These are phyloP conservation scores for Tulasnella sp. DNA, from an alignment of 768 basidiomycete species.

Conservation along the genomic window DNA sequence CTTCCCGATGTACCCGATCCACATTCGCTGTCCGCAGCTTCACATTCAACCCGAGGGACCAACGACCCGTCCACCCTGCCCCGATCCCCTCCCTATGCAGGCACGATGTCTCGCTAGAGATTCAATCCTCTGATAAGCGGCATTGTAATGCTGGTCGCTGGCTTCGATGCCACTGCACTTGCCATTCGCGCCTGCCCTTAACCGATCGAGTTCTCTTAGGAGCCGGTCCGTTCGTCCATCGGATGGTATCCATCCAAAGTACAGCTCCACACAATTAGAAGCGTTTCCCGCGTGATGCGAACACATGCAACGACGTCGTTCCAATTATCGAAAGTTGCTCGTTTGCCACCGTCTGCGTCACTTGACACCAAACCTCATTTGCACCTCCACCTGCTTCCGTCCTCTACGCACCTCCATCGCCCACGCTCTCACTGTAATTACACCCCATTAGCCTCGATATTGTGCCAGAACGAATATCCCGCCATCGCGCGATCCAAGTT, in stretches of 20 bases:
- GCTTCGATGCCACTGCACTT: background rate
- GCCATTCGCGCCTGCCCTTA: background rate
- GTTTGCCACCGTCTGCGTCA: no score
- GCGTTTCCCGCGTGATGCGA: background rate
- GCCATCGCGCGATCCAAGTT: background rate
- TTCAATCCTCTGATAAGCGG: background rate
- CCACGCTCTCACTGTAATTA: background rate
- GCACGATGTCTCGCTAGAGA: background rate
- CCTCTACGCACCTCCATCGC: background rate
- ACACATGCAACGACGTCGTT: background rate
- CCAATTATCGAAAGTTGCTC: background rate
- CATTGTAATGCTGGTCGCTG: background rate
- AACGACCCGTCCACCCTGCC: background rate
- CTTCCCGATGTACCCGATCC: background rate
- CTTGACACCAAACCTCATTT: no score
- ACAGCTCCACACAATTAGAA: background rate
- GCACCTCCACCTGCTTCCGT: background rate
- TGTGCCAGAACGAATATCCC: background rate
- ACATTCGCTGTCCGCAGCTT: no score
- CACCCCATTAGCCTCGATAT: background rate
- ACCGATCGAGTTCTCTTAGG: background rate
- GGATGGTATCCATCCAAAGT: background rate
- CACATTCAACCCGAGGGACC: background rate
- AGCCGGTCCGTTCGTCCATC: background rate
- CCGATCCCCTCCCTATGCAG: background rate